These are phyloP conservation scores for Fraxinus sp. DNA, from an alignment of 305 asterid genomes.

Conservation along the genomic window DNA sequence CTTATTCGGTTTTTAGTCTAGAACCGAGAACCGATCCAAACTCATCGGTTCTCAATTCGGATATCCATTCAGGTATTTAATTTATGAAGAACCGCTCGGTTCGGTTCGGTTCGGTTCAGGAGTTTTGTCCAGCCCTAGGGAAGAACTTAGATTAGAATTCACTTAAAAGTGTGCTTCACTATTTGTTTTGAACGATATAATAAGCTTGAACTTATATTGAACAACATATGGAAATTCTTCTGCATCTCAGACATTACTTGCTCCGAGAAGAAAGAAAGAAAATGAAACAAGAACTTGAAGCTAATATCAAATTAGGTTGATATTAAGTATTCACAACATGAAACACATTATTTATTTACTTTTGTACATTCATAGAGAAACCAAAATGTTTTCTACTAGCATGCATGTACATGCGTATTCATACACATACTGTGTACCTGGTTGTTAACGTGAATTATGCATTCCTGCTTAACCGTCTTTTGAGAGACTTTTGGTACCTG, in stretches of 20 bases:
- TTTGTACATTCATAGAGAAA: slow-evolving; percentile 4
- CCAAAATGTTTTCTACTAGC: not conserved
- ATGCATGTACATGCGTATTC: not conserved
- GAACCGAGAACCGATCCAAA: too few species aligned
- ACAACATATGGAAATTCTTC: not conserved
- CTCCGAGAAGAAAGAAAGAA: not conserved
- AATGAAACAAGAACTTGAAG: not conserved
- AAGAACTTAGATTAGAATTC: not conserved
- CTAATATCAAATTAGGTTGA: not conserved
- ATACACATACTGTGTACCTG: not conserved
- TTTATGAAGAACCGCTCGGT: too few species aligned
- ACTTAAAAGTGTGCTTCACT: too few species aligned
- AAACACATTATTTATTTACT: not conserved
- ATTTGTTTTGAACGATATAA: slow-evolving; percentile 1
- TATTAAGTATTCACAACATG: not conserved
- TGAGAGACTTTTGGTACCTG: not conserved
- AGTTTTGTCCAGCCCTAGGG: not conserved
- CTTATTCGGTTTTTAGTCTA: too few species aligned
- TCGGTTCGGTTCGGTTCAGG: too few species aligned
- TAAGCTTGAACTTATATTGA: not conserved
- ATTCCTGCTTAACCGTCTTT: not conserved
- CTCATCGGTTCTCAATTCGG: too few species aligned
- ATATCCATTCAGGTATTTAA: too few species aligned
- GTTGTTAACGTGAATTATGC: not conserved
- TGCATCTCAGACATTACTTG: not conserved